Evolutionary conservation across 768 basidiomycete genomes (phyloP), one percentile per base, ranked within the genome.

Genomic region (Fomitopsis pulvina): DNA sequence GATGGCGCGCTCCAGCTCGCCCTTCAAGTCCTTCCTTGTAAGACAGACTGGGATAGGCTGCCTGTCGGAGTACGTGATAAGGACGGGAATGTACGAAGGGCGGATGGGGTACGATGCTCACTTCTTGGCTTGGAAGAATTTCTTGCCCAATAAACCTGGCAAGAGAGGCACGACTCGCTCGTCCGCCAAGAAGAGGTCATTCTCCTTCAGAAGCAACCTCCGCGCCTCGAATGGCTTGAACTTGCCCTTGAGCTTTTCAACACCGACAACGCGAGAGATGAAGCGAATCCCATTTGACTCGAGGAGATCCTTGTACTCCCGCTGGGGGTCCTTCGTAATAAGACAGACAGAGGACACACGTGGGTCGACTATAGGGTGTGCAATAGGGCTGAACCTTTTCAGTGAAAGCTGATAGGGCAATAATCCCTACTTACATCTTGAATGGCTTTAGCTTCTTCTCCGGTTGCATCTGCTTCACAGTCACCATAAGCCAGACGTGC

Each of bases 71-170:
- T 20, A 18, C 44, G 6, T 44, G 32, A 24, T 39, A 16, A 56
- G 55, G n/a, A 55, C 49, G n/a, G n/a, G n/a, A n/a, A n/a, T 40
- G 54, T 30, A 48, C 21, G 12, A 50, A 21, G 43, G 22, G 26
- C 24, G 39, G 30, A 41, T 20, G 38, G 20, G 34, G 34, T 9
- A 6, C 10, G 24, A 61, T 1, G 3, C 88, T 56, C 58, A 96
- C 93, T 97, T 98, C 71, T 98, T 98, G 1, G 93, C 91, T 26
- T 89, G 79, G 59, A 97, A 92, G 79, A 91, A 98, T 59, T 85
- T 87, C 45, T 80, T 83, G 5, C 96, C 96, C 2, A 98, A 73
- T 41, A 97, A 69, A 52, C 80, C 81, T 1, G 95, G 95, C 49
- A 98, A 77, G 47, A 92, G 68, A n/a, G 87, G 86, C 30, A 95